Evolutionary conservation across 2,329 filamentous ascomycete genomes (phyloP), one percentile per base, ranked within the genome.

Genomic region (Septoria petroselini): DNA sequence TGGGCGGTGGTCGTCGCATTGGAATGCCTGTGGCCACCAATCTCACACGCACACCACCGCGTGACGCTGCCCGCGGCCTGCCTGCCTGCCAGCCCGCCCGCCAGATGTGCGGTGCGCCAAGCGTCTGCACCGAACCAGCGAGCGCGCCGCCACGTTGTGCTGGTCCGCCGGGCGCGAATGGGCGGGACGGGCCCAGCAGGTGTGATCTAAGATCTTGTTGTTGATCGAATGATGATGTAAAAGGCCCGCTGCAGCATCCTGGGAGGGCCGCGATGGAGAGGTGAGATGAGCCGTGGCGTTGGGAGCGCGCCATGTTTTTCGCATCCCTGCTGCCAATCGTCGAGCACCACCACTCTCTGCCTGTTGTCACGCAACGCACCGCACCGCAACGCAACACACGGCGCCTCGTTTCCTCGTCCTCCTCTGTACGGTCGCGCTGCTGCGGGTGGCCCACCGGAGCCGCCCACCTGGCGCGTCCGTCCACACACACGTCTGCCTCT

Each of bases 291-390:
- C 57, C 57, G 48, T 48, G 34, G 57, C 25, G 43, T 41, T 51
- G 54, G 50, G 46, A 54, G 51, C 42, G 54, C 54, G 45, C 52
- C 50, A 46, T 46, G 15, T 41, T 25, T 19, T 34, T 21, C 30
- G n/a, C 48, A 58, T 46, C 53, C 56, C 49, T 43, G 56, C 46
- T 43, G 56, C 45, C 38, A 53, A 58, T 53, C 55, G 43, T 33
- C 44, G 27, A 41, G 41, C n/a, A n/a, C n/a, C n/a, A n/a, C n/a
- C n/a, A n/a, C n/a, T n/a, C n/a, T n/a, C n/a, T n/a, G n/a, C n/a
- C n/a, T n/a, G n/a, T n/a, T n/a, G n/a, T n/a, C 47, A 31, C 46
- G 43, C 50, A 50, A 43, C 46, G 48, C 39, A 29, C 35, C 34
- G 55, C 54, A 52, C 40, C 52, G 47, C 55, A 50, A 23, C 35